phyloP scores from a whole-genome alignment of 805 yeast species.

The Zygoascus tannicola region DNA sequence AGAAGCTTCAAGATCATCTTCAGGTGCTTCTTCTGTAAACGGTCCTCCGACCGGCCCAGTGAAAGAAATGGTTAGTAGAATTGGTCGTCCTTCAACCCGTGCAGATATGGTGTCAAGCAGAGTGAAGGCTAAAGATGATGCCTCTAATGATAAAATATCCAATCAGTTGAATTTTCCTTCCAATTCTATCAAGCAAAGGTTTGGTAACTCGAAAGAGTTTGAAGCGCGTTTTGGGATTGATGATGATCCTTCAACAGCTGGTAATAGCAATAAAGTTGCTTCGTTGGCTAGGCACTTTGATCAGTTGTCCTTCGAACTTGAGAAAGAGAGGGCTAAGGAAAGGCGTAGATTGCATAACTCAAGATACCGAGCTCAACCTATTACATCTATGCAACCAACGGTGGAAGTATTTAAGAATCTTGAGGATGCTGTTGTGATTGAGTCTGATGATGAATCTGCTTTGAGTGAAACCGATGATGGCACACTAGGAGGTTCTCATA shows the following conservation, averaged over 20 bases:
- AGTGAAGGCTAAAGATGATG: not conserved
- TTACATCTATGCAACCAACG: slow-evolving; percentile 69
- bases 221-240: slow-evolving; percentile 16
- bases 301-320: slow-evolving; percentile 75
- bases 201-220: slow-evolving; percentile 18
- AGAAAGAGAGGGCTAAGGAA: slow-evolving; percentile 75
- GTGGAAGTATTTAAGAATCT: slow-evolving; percentile 86
- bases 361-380: slow-evolving; percentile 59
- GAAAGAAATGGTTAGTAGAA: not conserved
- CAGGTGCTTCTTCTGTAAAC: not conserved
- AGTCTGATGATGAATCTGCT: slow-evolving; percentile 8
- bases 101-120: not conserved
- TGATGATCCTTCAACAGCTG: not conserved
- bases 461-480: not conserved
- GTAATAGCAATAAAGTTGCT: slow-evolving; percentile 21
- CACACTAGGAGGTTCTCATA: not conserved
- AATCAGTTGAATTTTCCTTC: slow-evolving; percentile 12
- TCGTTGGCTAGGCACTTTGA: slow-evolving; percentile 56
- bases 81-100: too few species aligned
- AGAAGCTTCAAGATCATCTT: not conserved
- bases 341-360: slow-evolving; percentile 50
- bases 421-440: slow-evolving; percentile 59
- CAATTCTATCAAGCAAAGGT: slow-evolving; percentile 11
- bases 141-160: slow-evolving; percentile 7
- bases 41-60: not conserved